Evolutionary conservation across 192 early-diverging fungal genomes (phyloP).

Genomic region (Jimgerdemannia flammicorona): DNA sequence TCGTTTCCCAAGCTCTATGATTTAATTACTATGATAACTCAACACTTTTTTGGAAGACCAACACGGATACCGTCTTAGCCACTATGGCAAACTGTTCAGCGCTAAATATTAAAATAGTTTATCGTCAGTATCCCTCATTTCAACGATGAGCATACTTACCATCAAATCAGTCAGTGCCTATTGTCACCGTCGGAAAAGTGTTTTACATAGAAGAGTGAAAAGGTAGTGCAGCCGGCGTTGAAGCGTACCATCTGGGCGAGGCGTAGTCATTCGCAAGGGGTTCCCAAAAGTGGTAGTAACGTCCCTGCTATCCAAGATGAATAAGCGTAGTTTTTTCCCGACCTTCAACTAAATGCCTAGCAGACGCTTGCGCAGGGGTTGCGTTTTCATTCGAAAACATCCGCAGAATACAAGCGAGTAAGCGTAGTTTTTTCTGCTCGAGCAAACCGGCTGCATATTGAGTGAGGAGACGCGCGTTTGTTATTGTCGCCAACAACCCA

Average conservation of each 20-base stretch:
- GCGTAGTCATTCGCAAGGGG: constrained; percentile 5
- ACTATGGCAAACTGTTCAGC: background rate
- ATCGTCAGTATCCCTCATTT: background rate
- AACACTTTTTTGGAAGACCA: background rate
- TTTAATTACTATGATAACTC: background rate
- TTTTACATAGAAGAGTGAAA: constrained; percentile 6
- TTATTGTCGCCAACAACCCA: background rate
- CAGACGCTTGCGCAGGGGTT: constrained; percentile 21
- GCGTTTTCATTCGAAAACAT: constrained; percentile 15
- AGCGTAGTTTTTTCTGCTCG: constrained; percentile 17
- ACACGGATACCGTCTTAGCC: background rate
- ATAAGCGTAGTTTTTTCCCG: constrained; percentile 11
- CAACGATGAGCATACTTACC: background rate
- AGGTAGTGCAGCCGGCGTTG: constrained; percentile 10
- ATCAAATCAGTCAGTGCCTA: background rate
- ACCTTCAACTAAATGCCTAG: constrained; percentile 19
- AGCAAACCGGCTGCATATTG: constrained; percentile 9
- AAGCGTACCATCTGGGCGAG: constrained; percentile 20
- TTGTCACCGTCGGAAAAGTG: background rate
- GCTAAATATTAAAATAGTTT: background rate
- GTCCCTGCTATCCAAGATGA: constrained; percentile 14
- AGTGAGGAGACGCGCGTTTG: background rate
- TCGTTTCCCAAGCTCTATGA: background rate
- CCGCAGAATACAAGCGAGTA: constrained; percentile 21
- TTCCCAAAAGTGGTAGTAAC: constrained; percentile 14